Base-by-base conservation (phyloP, 352 stramenopile genomes). In the Phytopythium oedochilum region DNA sequence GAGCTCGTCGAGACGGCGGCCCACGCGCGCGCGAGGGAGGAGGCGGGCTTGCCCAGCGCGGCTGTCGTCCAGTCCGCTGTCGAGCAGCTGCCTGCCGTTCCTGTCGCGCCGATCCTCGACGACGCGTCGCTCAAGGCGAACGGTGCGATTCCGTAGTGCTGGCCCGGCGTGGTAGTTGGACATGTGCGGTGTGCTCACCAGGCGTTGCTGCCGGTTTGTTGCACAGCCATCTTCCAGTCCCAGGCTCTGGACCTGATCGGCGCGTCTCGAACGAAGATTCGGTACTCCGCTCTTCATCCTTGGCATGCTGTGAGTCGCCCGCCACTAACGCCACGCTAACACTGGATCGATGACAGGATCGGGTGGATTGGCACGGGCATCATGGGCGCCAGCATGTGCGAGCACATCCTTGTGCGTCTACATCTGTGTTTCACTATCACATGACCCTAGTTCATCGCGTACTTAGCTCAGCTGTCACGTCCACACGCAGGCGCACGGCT, bases 351-450 rank as follows among this genome's bases (percentile, higher is more conserved):
- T 32, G 29, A 32, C 32, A 86, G 83, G 57, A 78, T 96, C 40
- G 88, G 88, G 47, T 96, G 86, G 83, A 80, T 96, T 50, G 88
- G 86, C 47, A 82, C 71, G 4, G 86, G 86, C 9, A 89, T 96
- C 58, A 96, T 96, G 88, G 88, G 88, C 26, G 78, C 70, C 56
- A 93, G 82, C 67, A 96, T 96, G 88, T 89, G 82, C 46, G 60
- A 73, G 42, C 88, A 96, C 60, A 79, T 96, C 50, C 56, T 96
- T 54, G 83, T 93, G 71, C 36, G 73, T 50, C 8, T 3, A 23
- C 40, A 12, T 23, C 9, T 0, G 38, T 28, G 14, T 10, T 32
- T n/a, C n/a, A n/a, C n/a, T n/a, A n/a, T n/a, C n/a, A n/a, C n/a
- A n/a, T n/a, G n/a, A n/a, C 18, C 53, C 34, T 11, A 28, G 3